A percentile compares a stretch with the other conserved stretches of the same genome.
phyloP scores from a whole-genome alignment of 2,329 filamentous ascomycete species.

The Botrytis aclada region DNA sequence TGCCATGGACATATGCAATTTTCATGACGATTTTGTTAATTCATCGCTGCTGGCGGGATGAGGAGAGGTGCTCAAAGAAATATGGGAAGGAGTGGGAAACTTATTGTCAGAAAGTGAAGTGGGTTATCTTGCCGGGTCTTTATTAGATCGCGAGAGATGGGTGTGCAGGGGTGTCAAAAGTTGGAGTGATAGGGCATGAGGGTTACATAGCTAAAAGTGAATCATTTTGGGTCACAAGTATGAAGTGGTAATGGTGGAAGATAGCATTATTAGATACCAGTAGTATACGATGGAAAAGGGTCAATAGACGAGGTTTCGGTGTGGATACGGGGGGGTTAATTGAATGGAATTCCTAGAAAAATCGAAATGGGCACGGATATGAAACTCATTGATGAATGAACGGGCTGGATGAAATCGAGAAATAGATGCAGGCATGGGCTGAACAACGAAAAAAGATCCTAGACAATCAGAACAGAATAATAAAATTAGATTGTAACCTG shows the following conservation, averaged over 20 bases:
- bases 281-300: not conserved
- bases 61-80: slow-evolving; percentile 45
- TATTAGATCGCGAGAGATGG: slow-evolving; percentile 18
- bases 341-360: not conserved
- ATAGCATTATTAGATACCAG: not conserved
- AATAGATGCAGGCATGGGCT: not conserved
- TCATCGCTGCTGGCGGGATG: slow-evolving; percentile 47
- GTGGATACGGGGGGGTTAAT: not conserved
- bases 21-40: slow-evolving; percentile 46
- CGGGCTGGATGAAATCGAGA: not conserved
- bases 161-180: not conserved
- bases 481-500: not conserved
- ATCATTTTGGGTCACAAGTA: not conserved
- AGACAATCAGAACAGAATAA: not conserved
- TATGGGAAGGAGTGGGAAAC: slow-evolving; percentile 46
- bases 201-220: not conserved
- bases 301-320: not conserved
- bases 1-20: slow-evolving; percentile 47
- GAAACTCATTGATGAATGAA: not conserved
- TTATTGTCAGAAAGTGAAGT: slow-evolving; percentile 44
- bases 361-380: too few species aligned
- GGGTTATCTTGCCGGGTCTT: slow-evolving; percentile 46
- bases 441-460: not conserved
- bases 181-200: not conserved
- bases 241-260: not conserved